These are phyloP conservation scores for Castanopsis chinensis DNA, from an alignment of 306 rosid genomes.

Conservation along the genomic window DNA sequence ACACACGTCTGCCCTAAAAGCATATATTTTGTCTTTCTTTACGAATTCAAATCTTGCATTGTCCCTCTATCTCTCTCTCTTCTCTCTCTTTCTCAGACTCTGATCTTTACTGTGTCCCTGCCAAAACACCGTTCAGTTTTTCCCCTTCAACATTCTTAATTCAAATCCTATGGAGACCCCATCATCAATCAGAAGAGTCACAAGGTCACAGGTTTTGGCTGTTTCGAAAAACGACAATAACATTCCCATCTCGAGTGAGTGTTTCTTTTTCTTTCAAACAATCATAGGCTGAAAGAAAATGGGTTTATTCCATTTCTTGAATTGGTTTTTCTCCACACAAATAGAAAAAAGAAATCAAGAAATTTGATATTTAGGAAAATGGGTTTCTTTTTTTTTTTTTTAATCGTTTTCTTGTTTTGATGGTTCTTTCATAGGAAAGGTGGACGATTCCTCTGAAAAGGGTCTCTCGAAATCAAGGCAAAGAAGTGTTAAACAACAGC, in stretches of 20 bases:
- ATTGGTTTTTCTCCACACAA: background rate
- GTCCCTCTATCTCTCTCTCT: background rate
- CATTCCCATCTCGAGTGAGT: constrained; percentile 64
- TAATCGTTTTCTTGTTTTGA: background rate
- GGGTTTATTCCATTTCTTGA: background rate
- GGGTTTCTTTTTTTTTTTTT: background rate
- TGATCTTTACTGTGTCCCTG: background rate
- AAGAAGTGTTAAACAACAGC: constrained; percentile 44
- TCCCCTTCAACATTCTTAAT: background rate
- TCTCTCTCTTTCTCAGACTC: background rate
- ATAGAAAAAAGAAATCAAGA: background rate
- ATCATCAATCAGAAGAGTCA: constrained; percentile 70
- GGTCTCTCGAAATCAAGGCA: constrained; percentile 42
- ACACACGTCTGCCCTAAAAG: background rate
- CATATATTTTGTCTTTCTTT: background rate
- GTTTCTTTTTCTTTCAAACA: background rate
- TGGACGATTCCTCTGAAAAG: constrained; percentile 52
- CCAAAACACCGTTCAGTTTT: background rate
- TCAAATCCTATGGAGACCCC: constrained; percentile 80
- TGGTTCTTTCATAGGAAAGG: constrained; percentile 42
- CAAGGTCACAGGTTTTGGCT: constrained; percentile 59
- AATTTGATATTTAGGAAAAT: background rate
- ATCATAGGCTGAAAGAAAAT: background rate
- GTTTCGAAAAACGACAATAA: constrained; percentile 15
- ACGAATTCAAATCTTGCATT: background rate